Evolutionary conservation across 2,329 filamentous ascomycete species (phyloP).

Genomic region (Phaeosphaeriaceae sp.): DNA sequence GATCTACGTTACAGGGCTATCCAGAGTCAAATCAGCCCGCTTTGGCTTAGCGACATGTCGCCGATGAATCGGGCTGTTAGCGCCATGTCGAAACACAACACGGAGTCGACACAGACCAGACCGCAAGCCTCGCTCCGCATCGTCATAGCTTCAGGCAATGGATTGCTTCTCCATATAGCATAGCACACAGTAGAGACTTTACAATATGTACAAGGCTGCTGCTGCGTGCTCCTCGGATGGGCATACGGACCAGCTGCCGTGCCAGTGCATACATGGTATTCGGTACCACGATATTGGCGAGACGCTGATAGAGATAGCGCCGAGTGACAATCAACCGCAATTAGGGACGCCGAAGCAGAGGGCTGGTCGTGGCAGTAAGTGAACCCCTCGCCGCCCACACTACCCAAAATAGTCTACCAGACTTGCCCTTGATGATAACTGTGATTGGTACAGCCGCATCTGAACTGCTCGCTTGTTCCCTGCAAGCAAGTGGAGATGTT

Average conservation of each 20-base stretch:
- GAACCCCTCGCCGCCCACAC: constrained; percentile 32
- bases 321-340: constrained; percentile 33
- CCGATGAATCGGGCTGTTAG: constrained; percentile 42
- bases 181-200: not conserved
- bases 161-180: too few species aligned
- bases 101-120: constrained; percentile 38
- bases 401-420: constrained; percentile 43
- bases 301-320: constrained; percentile 26
- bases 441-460: constrained; percentile 39
- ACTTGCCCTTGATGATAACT: constrained; percentile 17
- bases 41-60: constrained; percentile 41
- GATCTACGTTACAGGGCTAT: constrained; percentile 41
- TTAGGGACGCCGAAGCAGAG: constrained; percentile 38
- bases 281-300: constrained; percentile 30
- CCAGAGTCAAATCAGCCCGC: constrained; percentile 17
- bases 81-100: constrained; percentile 42
- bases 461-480: constrained; percentile 36
- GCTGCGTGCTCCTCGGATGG: constrained; percentile 7
- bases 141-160: constrained; percentile 31
- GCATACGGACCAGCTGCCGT: constrained; percentile 19
- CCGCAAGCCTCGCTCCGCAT: constrained; percentile 32
- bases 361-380: constrained; percentile 16
- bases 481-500: constrained; percentile 46
- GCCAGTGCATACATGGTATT: constrained; percentile 10
- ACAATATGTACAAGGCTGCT: constrained; percentile 9